phyloP scores from a whole-genome alignment of 176 grass and related monocot species.

The Phragmites australis region DNA sequence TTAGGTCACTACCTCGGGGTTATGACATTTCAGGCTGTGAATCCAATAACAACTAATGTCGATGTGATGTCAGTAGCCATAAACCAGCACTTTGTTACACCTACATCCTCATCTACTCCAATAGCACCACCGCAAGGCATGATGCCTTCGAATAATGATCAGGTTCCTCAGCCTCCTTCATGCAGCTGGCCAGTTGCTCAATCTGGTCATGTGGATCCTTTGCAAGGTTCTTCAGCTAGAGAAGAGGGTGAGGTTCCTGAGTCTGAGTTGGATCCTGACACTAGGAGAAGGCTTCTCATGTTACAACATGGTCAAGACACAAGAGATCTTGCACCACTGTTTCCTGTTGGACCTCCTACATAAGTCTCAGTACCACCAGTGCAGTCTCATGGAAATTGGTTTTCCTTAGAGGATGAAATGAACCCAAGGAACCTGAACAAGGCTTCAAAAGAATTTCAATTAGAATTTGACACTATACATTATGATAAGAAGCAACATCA shows the following conservation, averaged over 20 bases:
- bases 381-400: conserved; percentile 57
- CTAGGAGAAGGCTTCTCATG: conserved; percentile 86
- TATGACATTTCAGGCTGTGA: conserved; percentile 38
- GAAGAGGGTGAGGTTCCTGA: conserved; percentile 92
- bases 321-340: conserved; percentile 53
- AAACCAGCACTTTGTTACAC: conserved; percentile 45
- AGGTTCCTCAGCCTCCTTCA: conserved; percentile 38
- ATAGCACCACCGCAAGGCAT: conserved; percentile 36
- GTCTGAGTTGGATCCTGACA: conserved; percentile 90
- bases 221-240: conserved; percentile 73
- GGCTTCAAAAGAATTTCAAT: conserved; percentile 44
- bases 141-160: conserved; percentile 52
- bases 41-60: conserved; percentile 53
- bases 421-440: conserved; percentile 46
- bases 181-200: conserved; percentile 57
- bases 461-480: conserved; percentile 43
- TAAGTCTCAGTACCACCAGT: conserved; percentile 57
- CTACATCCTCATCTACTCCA: conserved; percentile 44
- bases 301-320: conserved; percentile 94
- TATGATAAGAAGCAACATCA: conserved; percentile 50
- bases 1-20: too few relatives aligned
- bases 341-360: conserved; percentile 40
- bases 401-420: conserved; percentile 51
- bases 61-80: conserved; percentile 39
- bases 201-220: conserved; percentile 46